phyloP scores from a whole-genome alignment of 192 early-diverging fungal genomes.

The Chytriomyces sp. region DNA sequence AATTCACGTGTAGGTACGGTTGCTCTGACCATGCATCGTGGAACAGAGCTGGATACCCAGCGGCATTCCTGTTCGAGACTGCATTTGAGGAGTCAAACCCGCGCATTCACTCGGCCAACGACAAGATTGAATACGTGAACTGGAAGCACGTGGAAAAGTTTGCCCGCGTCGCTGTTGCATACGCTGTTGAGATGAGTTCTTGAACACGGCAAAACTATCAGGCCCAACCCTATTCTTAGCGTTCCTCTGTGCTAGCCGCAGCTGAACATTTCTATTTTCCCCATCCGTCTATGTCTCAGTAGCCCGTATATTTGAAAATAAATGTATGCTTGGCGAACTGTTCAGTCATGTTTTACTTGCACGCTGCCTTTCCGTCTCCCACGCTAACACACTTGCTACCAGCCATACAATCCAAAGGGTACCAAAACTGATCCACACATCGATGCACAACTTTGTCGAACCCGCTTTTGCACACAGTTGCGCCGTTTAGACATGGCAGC shows the following conservation, averaged over 20 bases:
- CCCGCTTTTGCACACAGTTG: background rate
- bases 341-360: too few species aligned
- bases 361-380: background rate
- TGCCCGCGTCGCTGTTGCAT: constrained; percentile 81
- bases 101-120: constrained; percentile 79
- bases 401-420: background rate
- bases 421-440: background rate
- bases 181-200: constrained; percentile 71
- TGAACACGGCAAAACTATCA: too few species aligned
- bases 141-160: constrained; percentile 90
- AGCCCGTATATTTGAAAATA: too few species aligned
- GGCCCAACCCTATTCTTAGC: too few species aligned
- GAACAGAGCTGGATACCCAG: constrained; percentile 80
- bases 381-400: background rate
- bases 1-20: constrained; percentile 28
- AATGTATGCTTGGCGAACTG: too few species aligned
- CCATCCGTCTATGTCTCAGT: too few species aligned
- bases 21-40: constrained; percentile 92
- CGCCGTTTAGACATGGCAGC: background rate
- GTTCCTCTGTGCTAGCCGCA: too few species aligned
- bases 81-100: constrained; percentile 42
- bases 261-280: too few species aligned
- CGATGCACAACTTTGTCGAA: background rate
- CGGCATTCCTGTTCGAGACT: constrained; percentile 73
- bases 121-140: constrained; percentile 73